Evolutionary conservation across 2,329 filamentous ascomycete genomes (phyloP).

Genomic region (Monosporascus sp.): DNA sequence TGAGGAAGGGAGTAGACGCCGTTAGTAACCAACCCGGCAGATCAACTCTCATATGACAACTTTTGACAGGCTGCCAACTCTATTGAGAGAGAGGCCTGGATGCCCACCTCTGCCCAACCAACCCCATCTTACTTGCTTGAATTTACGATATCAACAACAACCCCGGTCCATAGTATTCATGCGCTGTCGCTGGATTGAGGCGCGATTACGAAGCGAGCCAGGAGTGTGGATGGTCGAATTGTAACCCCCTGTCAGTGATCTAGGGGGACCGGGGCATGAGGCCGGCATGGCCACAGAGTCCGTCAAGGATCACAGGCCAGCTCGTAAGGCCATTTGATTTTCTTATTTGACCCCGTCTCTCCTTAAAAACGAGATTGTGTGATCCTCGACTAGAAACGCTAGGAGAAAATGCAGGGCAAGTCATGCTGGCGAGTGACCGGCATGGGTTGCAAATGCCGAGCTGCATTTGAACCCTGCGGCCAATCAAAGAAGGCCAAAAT

Average conservation of each 20-base stretch:
- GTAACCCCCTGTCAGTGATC: not conserved
- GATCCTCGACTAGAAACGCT: constrained; percentile 26
- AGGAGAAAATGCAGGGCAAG: constrained; percentile 12
- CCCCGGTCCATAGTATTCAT: constrained; percentile 13
- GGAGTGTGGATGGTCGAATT: constrained; percentile 1
- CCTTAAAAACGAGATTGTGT: constrained; percentile 16
- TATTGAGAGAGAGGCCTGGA: not conserved
- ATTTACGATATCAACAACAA: constrained; percentile 1
- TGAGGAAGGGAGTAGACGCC: not conserved
- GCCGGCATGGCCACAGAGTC: constrained; percentile 11
- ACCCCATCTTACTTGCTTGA: constrained; percentile 6
- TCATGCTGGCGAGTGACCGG: no score
- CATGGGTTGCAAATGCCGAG: no score
- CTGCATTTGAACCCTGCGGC: no score
- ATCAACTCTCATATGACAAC: constrained; percentile 14
- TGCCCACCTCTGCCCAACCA: not conserved
- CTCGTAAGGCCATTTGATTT: constrained; percentile 13
- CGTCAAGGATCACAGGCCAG: constrained; percentile 1
- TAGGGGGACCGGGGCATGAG: constrained; percentile 15
- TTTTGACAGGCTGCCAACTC: no score
- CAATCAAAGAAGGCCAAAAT: no score
- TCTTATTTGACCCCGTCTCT: constrained; percentile 17
- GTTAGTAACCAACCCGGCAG: constrained; percentile 11
- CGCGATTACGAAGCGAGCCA: constrained; percentile 6
- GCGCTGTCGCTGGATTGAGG: constrained; percentile 10